phyloP scores from a whole-genome alignment of 495 filamentous ascomycete species.

The Penicillium silybi region DNA sequence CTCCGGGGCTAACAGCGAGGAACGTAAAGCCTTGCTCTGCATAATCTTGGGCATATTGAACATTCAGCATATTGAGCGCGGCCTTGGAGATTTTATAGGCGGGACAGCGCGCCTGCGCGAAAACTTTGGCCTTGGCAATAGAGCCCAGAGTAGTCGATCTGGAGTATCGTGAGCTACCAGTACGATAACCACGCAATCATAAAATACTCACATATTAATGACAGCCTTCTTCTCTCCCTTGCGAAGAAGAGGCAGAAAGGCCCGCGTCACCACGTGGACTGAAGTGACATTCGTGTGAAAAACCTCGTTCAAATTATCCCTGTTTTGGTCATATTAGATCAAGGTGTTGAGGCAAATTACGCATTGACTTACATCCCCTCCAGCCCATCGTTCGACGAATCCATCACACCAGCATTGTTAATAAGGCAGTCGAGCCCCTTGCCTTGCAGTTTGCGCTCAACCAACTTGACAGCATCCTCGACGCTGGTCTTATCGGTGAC shows the following conservation, averaged over 20 bases:
- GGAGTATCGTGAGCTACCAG: background rate
- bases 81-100: conserved; percentile 54
- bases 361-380: conserved; percentile 29
- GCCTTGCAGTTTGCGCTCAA: conserved; percentile 33
- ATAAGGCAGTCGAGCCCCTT: conserved; percentile 50
- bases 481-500: conserved; percentile 38
- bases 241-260: conserved; percentile 45
- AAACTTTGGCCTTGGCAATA: conserved; percentile 24
- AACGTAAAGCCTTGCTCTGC: conserved; percentile 42
- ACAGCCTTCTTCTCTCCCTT: conserved; percentile 43
- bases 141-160: conserved; percentile 44
- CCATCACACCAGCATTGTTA: conserved; percentile 44
- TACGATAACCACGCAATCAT: background rate
- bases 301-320: conserved; percentile 32
- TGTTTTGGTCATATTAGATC: conserved; percentile 1
- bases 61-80: conserved; percentile 47
- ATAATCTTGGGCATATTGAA: conserved; percentile 42
- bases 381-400: conserved; percentile 20
- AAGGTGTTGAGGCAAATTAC: background rate
- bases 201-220: conserved; percentile 39
- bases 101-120: conserved; percentile 20
- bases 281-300: conserved; percentile 46
- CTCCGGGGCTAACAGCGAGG: conserved; percentile 43
- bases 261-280: conserved; percentile 38
- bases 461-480: conserved; percentile 34